phyloP scores from a whole-genome alignment of 495 filamentous ascomycete genomes.

The Penicillium taxi region DNA sequence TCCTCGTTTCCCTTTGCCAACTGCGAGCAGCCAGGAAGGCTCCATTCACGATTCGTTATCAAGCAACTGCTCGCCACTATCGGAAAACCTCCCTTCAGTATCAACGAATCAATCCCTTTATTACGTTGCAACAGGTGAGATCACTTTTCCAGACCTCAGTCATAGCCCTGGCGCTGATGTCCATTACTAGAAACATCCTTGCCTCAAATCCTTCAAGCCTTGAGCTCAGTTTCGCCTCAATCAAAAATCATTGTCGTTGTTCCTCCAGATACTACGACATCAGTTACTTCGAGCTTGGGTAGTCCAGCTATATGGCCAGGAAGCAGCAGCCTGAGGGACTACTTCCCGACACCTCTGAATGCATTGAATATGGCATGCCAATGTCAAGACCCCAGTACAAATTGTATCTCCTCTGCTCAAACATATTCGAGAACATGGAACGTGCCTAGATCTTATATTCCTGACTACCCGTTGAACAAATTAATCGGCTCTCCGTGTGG shows the following conservation, averaged over 20 bases:
- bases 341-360: too few species aligned
- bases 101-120: conserved; percentile 10
- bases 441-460: too few species aligned
- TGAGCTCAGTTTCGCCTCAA: background rate
- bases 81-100: background rate
- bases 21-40: background rate
- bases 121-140: conserved; percentile 18
- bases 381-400: too few species aligned
- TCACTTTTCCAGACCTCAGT: background rate
- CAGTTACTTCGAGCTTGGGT: too few species aligned
- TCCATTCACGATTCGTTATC: conserved; percentile 1
- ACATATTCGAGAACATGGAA: too few species aligned
- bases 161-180: background rate
- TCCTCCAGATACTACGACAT: background rate
- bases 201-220: conserved; percentile 12
- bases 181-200: conserved; percentile 10
- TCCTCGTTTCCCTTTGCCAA: background rate
- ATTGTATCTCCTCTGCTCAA: too few species aligned
- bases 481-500: too few species aligned
- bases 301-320: too few species aligned
- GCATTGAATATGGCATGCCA: too few species aligned
- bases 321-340: too few species aligned
- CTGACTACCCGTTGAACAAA: too few species aligned
- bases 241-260: conserved; percentile 1
- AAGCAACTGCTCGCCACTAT: background rate